Evolutionary conservation across 768 basidiomycete species (phyloP).

Genomic region (Boletus speciosus): DNA sequence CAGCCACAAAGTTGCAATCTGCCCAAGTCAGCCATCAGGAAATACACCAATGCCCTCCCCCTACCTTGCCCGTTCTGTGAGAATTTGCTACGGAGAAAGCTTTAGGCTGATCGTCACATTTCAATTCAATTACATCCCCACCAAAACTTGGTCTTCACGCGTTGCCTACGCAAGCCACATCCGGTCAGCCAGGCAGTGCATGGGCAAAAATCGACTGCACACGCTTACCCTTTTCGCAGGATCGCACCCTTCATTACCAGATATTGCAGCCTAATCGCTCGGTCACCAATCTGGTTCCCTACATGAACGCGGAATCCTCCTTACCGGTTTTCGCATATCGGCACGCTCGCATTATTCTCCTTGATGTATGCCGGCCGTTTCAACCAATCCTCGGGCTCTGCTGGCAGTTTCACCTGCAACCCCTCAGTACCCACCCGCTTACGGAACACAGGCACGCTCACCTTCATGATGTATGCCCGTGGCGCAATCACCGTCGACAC

Average conservation of each 20-base stretch:
- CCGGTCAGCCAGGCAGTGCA: constrained; percentile 16
- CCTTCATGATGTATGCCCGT: constrained; percentile 85
- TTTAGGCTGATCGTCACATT: constrained; percentile 7
- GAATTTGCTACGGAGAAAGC: constrained; percentile 53
- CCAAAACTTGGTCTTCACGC: constrained; percentile 81
- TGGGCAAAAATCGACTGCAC: constrained; percentile 4
- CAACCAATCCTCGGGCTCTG: constrained; percentile 78
- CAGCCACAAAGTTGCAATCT: constrained; percentile 82
- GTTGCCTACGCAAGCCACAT: constrained; percentile 50
- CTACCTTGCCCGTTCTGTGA: constrained; percentile 54
- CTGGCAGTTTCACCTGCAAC: constrained; percentile 77
- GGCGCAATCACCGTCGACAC: constrained; percentile 84
- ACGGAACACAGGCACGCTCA: constrained; percentile 25
- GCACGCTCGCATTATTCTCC: constrained; percentile 68
- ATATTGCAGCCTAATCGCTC: constrained; percentile 67
- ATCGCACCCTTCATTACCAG: constrained; percentile 86
- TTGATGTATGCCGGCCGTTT: constrained; percentile 84
- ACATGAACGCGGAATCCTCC: constrained; percentile 8
- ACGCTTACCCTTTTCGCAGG: constrained; percentile 74
- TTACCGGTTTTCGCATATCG: constrained; percentile 84
- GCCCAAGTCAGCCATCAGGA: constrained; percentile 4
- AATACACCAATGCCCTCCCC: constrained; percentile 8
- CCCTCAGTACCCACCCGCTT: neutral
- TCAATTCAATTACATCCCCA: constrained; percentile 29
- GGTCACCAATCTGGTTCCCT: constrained; percentile 12